These are phyloP conservation scores for Aspergillus novofumigatus DNA, from an alignment of 2,329 filamentous ascomycete genomes.

Conservation along the genomic window DNA sequence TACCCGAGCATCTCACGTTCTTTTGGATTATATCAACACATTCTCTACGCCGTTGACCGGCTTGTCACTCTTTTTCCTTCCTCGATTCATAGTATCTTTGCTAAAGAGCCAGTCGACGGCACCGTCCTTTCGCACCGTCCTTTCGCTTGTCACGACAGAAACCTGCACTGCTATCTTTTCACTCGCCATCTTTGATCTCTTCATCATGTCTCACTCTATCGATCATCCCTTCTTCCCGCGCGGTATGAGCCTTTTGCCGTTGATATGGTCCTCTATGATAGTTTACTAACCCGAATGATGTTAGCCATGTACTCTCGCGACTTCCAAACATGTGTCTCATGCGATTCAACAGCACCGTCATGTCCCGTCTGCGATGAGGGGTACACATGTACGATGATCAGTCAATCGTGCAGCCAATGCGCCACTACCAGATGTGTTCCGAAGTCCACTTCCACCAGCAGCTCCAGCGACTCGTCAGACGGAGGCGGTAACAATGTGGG, in stretches of 20 bases:
- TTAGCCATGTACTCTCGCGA: slow-evolving; percentile 19
- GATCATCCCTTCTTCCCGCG: slow-evolving; percentile 18
- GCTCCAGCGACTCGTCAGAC: slow-evolving; percentile 8
- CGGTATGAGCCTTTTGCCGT: slow-evolving; percentile 14
- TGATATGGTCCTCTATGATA: not conserved
- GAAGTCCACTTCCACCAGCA: slow-evolving; percentile 33
- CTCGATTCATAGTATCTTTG: not conserved
- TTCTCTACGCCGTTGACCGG: slow-evolving; percentile 29
- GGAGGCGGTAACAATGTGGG: slow-evolving; percentile 63
- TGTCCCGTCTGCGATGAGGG: slow-evolving; percentile 57
- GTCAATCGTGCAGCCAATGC: slow-evolving; percentile 58
- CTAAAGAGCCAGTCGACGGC: slow-evolving; percentile 1
- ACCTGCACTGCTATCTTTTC: not conserved
- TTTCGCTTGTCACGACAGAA: slow-evolving; percentile 8
- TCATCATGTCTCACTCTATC: slow-evolving; percentile 25
- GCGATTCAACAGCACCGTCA: slow-evolving; percentile 48
- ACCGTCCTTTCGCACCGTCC: not conserved
- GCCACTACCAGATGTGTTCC: slow-evolving; percentile 54
- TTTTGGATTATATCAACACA: slow-evolving; percentile 16
- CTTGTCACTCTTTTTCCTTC: slow-evolving; percentile 21
- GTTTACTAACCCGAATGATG: not conserved
- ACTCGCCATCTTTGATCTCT: slow-evolving; percentile 3
- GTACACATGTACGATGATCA: slow-evolving; percentile 57
- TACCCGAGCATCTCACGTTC: slow-evolving; percentile 27
- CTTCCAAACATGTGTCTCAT: slow-evolving; percentile 51